These are phyloP conservation scores for Pseudocercospora fuligena DNA, from an alignment of 2,329 filamentous ascomycete species.

Conservation along the genomic window DNA sequence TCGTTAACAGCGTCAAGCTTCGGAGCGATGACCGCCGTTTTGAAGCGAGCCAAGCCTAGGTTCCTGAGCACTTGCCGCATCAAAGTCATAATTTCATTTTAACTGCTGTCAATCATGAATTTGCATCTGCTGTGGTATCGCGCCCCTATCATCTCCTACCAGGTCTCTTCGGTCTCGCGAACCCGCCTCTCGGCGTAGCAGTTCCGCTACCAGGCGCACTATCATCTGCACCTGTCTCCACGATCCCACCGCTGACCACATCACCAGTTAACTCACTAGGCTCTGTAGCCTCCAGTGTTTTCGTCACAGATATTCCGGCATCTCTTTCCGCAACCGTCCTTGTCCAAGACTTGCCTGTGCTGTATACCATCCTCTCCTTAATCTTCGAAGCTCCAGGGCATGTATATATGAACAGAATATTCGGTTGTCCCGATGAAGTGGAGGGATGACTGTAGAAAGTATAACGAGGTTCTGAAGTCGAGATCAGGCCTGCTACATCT, in stretches of 20 bases:
- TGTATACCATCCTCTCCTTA: slow-evolving; percentile 85
- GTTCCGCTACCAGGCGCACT: slow-evolving; percentile 57
- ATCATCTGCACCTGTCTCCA: neutral
- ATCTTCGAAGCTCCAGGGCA: slow-evolving; percentile 74
- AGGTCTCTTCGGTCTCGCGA: slow-evolving; percentile 79
- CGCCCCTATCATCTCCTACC: slow-evolving; percentile 57
- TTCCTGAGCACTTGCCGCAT: neutral
- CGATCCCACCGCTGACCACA: slow-evolving; percentile 49
- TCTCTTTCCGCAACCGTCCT: slow-evolving; percentile 70
- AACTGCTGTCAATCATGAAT: neutral
- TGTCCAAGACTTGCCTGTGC: slow-evolving; percentile 58
- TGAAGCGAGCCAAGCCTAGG: no score
- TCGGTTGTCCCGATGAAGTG: slow-evolving; percentile 54
- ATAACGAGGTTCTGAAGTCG: slow-evolving; percentile 72
- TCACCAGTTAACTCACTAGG: slow-evolving; percentile 73
- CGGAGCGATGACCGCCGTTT: no score
- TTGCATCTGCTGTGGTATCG: neutral
- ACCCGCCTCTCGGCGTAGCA: slow-evolving; percentile 60
- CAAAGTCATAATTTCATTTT: neutral
- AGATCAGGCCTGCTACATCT: slow-evolving; percentile 65
- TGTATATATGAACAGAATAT: slow-evolving; percentile 80
- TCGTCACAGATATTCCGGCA: slow-evolving; percentile 68
- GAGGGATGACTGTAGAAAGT: slow-evolving; percentile 75
- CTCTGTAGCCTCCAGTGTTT: slow-evolving; percentile 69
- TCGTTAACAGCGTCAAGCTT: no score